Percentiles rank a stretch among this genome's conserved stretches.
phyloP scores from a whole-genome alignment of 2,329 filamentous ascomycete species.

The Aureobasidium sp. region DNA sequence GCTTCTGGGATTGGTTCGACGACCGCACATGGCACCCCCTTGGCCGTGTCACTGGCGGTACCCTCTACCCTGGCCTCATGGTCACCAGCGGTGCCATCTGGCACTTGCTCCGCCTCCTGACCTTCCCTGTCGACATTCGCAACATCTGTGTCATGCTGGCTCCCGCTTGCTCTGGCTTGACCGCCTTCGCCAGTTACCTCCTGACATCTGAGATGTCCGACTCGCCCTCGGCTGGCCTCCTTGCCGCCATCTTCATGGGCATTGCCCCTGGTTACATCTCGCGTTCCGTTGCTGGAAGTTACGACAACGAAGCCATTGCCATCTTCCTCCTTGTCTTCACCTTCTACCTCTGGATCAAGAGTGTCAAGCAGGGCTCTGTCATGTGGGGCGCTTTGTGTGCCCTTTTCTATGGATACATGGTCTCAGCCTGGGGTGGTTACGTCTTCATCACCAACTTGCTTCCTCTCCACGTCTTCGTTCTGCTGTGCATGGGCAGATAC shows the following conservation, averaged over 20 bases:
- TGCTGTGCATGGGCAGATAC: conserved; percentile 95
- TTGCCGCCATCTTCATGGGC: conserved; percentile 94
- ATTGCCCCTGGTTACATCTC: conserved; percentile 98
- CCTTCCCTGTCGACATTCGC: conserved; percentile 92
- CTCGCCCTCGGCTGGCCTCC: conserved; percentile 88
- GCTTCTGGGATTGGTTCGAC: conserved; percentile 99
- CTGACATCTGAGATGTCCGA: conserved; percentile 95
- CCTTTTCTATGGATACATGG: conserved; percentile 99
- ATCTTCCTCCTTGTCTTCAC: conserved; percentile 98
- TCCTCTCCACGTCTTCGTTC: conserved; percentile 85
- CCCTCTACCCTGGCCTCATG: conserved; percentile 98
- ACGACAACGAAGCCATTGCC: conserved; percentile 98
- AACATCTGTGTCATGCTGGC: conserved; percentile 98
- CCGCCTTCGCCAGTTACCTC: conserved; percentile 86
- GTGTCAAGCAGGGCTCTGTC: conserved; percentile 90
- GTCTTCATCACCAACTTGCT: conserved; percentile 98
- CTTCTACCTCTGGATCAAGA: conserved; percentile 99
- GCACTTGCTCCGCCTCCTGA: conserved; percentile 80
- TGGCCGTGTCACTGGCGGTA: conserved; percentile 94
- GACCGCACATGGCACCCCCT: conserved; percentile 99
- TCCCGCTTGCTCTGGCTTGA: conserved; percentile 88
- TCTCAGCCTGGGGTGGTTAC: conserved; percentile 98
- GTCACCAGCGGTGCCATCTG: conserved; percentile 97
- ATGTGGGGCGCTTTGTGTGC: conserved; percentile 94
- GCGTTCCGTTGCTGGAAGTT: conserved; percentile 92